Evolutionary conservation across 768 basidiomycete species (phyloP).

Genomic region (Lentinula sp.): DNA sequence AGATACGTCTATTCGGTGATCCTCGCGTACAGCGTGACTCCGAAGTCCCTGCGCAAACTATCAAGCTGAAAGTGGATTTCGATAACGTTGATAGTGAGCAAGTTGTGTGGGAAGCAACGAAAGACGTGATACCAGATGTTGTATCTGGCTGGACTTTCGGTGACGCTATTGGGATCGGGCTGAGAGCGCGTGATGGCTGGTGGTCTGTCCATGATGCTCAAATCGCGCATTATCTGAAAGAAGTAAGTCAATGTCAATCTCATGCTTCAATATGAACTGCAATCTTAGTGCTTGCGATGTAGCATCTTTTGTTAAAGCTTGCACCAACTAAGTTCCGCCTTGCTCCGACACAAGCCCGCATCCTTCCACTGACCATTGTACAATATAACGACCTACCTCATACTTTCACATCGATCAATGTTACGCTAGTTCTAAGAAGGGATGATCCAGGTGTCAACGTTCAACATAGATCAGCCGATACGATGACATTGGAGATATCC

Average conservation of each 20-base stretch:
- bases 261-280: neutral
- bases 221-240: neutral
- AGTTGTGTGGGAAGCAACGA: constrained; percentile 38
- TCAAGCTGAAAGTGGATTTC: constrained; percentile 42
- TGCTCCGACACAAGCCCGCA: constrained; percentile 57
- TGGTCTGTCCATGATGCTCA: constrained; percentile 41
- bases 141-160: constrained; percentile 76
- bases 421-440: constrained; percentile 28
- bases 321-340: constrained; percentile 26
- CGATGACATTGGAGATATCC: constrained; percentile 7
- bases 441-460: neutral
- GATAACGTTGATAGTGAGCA: constrained; percentile 33
- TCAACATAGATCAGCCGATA: constrained; percentile 8
- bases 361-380: constrained; percentile 45
- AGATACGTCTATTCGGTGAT: constrained; percentile 85
- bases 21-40: constrained; percentile 34
- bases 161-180: constrained; percentile 55
- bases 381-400: constrained; percentile 41
- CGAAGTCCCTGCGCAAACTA: constrained; percentile 46
- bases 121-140: constrained; percentile 61
- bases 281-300: neutral
- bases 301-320: constrained; percentile 25
- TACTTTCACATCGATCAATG: constrained; percentile 16
- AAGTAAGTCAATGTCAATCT: neutral
- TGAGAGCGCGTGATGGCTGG: constrained; percentile 47